Conservation (phyloP, 306 rosid genomes). For the Elaeagnus macrophylla region DNA sequence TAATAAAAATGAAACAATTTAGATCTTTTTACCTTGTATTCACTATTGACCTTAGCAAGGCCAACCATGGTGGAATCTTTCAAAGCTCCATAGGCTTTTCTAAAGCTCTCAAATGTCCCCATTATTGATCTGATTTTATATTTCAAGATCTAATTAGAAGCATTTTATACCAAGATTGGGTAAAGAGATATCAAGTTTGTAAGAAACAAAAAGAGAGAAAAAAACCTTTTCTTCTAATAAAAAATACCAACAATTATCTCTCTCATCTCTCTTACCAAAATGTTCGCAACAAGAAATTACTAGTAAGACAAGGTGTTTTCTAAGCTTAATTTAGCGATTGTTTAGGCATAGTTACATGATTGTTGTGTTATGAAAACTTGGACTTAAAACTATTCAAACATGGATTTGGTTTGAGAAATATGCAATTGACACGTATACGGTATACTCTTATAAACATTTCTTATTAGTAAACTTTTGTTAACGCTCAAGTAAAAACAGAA, state of each 20-base stretch:
- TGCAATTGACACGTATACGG: too few relatives aligned
- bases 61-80: constrained; percentile 95
- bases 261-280: constrained; percentile 22
- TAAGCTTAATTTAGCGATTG: not conserved
- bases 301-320: not conserved
- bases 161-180: not conserved
- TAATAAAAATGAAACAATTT: not conserved
- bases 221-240: constrained; percentile 30
- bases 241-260: constrained; percentile 28
- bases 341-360: not conserved
- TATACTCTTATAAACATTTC: too few relatives aligned
- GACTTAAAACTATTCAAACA: not conserved
- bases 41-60: constrained; percentile 95
- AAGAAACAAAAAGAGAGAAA: constrained; percentile 24
- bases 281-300: constrained; percentile 22
- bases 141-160: not conserved
- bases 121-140: constrained; percentile 12
- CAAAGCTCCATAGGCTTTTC: constrained; percentile 92
- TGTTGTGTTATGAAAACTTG: not conserved
- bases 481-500: too few relatives aligned
- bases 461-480: too few relatives aligned
- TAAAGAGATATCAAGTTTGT: constrained; percentile 8
- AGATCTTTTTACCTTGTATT: constrained; percentile 50
- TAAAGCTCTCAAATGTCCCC: constrained; percentile 71
- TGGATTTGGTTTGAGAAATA: not conserved